Percentiles rank a stretch among this genome's conserved stretches.
phyloP scores from a whole-genome alignment of 495 filamentous ascomycete species.

The Penicillium paxilli region DNA sequence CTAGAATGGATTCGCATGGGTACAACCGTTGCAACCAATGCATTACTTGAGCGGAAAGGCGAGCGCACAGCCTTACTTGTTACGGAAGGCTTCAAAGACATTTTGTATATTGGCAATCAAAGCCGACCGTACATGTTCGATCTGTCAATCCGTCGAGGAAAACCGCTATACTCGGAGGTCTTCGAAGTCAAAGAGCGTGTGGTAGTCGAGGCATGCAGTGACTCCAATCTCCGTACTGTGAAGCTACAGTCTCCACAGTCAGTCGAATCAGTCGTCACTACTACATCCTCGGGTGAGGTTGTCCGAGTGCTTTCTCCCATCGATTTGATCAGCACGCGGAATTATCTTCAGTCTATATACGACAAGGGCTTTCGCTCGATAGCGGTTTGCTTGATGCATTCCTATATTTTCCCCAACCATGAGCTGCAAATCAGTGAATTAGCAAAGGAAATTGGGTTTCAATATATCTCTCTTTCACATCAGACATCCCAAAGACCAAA shows the following conservation, averaged over 20 bases:
- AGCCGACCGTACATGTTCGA: conserved; percentile 20
- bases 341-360: conserved; percentile 59
- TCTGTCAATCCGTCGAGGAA: conserved; percentile 10
- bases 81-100: conserved; percentile 19
- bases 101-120: conserved; percentile 17
- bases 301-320: conserved; percentile 66
- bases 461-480: conserved; percentile 63
- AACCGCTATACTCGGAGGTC: conserved; percentile 12
- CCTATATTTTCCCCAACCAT: conserved; percentile 77
- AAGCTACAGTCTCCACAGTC: conserved; percentile 19
- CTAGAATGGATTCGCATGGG: conserved; percentile 18
- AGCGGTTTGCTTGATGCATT: conserved; percentile 79
- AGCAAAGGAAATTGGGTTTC: conserved; percentile 71
- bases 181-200: conserved; percentile 16
- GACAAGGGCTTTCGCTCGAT: conserved; percentile 66
- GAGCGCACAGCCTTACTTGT: conserved; percentile 11
- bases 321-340: conserved; percentile 34
- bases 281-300: conserved; percentile 60
- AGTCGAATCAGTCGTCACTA: conserved; percentile 31
- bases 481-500: conserved; percentile 61
- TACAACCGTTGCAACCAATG: conserved; percentile 23
- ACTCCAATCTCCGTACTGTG: conserved; percentile 34
- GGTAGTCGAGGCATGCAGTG: conserved; percentile 3
- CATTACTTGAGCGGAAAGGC: conserved; percentile 22
- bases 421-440: conserved; percentile 68